These are phyloP conservation scores for Ascoidea tarda DNA, from an alignment of 805 yeast species.

Conservation along the genomic window DNA sequence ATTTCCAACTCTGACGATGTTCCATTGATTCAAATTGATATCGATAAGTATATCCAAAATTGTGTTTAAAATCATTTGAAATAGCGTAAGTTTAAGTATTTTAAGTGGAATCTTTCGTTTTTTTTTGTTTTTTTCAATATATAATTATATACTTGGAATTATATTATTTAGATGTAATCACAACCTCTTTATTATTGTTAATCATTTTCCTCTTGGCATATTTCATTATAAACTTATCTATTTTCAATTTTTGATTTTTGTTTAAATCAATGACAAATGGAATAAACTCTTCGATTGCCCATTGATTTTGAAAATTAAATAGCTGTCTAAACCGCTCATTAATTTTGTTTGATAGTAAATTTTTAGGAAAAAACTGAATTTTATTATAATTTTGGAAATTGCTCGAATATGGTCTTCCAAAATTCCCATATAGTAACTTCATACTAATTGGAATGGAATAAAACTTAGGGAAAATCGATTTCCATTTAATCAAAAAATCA, in stretches of 20 bases:
- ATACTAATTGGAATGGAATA: conserved; percentile 47
- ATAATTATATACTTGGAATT: not conserved
- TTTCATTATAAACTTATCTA: conserved; percentile 47
- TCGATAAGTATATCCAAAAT: conserved; percentile 51
- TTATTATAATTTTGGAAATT: conserved; percentile 14
- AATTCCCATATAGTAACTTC: conserved; percentile 39
- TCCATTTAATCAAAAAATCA: conserved; percentile 53
- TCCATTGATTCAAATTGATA: conserved; percentile 56
- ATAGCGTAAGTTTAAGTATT: not conserved
- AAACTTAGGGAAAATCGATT: conserved; percentile 46
- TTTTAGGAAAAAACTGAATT: conserved; percentile 39
- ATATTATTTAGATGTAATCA: too few relatives aligned
- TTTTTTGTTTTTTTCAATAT: not conserved
- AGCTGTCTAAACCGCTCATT: conserved; percentile 34
- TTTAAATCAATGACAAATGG: conserved; percentile 48
- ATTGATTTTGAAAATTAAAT: conserved; percentile 37
- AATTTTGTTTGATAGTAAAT: conserved; percentile 33
- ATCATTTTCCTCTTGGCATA: conserved; percentile 38
- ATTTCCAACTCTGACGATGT: conserved; percentile 46
- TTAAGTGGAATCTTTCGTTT: not conserved
- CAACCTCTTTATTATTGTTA: conserved; percentile 21
- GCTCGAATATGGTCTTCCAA: conserved; percentile 24
- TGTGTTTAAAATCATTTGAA: conserved; percentile 30
- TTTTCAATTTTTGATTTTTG: conserved; percentile 35
- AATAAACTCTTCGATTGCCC: conserved; percentile 47